These are phyloP conservation scores for Erythrophleum ivorense DNA, from an alignment of 331 rosid species.

Conservation along the genomic window DNA sequence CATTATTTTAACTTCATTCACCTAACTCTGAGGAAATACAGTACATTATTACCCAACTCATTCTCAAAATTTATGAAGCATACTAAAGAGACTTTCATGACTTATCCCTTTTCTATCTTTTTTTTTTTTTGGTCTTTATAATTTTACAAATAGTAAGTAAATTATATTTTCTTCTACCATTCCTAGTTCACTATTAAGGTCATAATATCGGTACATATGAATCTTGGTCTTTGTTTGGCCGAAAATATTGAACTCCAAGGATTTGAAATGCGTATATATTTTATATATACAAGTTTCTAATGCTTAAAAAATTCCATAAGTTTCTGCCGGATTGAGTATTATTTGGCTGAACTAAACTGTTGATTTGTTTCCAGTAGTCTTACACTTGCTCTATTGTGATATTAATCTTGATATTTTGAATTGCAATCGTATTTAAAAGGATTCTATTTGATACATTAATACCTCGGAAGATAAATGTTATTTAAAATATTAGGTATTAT, in stretches of 20 bases:
- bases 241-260: constrained; percentile 42
- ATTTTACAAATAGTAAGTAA: background rate
- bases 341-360: background rate
- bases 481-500: background rate
- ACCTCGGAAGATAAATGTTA: background rate
- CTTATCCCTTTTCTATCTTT: background rate
- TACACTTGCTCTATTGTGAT: background rate
- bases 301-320: background rate
- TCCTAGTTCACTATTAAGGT: constrained; percentile 2
- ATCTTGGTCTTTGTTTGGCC: constrained; percentile 29
- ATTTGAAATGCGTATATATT: background rate
- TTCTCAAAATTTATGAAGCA: background rate
- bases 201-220: background rate
- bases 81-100: background rate
- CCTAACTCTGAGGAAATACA: background rate
- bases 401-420: background rate
- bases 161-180: background rate
- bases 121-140: background rate
- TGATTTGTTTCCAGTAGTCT: background rate
- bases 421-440: too few species aligned
- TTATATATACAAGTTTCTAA: too few species aligned
- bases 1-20: background rate
- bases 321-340: background rate
- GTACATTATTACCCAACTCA: background rate
- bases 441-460: background rate